phyloP scores from a whole-genome alignment of 2,329 filamentous ascomycete genomes.

The Fusarium nygamai region DNA sequence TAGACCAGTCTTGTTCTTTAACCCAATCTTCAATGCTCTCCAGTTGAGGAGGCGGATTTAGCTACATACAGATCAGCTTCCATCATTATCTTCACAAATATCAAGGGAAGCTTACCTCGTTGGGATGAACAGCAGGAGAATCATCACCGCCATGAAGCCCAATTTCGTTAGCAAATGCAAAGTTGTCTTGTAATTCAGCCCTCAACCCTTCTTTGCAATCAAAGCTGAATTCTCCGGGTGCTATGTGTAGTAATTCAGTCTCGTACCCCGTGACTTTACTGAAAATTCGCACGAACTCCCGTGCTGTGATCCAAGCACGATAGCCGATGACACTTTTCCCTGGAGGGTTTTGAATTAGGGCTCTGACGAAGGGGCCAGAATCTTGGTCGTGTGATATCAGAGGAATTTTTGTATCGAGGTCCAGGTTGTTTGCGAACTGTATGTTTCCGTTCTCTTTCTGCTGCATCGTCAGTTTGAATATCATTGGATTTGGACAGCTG shows the following conservation, averaged over 20 bases:
- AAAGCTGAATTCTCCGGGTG: neutral
- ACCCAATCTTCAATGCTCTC: neutral
- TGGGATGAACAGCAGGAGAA: neutral
- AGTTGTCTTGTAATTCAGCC: neutral
- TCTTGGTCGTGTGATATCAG: conserved; percentile 4
- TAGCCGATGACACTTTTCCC: neutral
- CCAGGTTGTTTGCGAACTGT: neutral
- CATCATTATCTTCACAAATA: neutral
- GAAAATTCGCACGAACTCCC: neutral
- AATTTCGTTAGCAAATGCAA: conserved; percentile 3
- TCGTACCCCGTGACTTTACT: neutral
- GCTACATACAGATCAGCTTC: neutral
- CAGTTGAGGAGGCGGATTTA: neutral
- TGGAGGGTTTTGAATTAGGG: neutral
- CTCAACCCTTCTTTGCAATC: neutral
- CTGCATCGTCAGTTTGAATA: neutral
- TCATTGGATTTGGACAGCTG: neutral
- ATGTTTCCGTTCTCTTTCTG: neutral
- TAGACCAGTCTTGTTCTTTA: neutral
- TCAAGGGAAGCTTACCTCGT: neutral
- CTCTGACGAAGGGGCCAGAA: neutral
- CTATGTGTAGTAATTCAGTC: neutral
- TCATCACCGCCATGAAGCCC: neutral
- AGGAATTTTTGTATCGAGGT: neutral
- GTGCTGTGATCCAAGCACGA: neutral